Conservation (phyloP, 202 grass and related monocot genomes). For the Panicum hallii region DNA sequence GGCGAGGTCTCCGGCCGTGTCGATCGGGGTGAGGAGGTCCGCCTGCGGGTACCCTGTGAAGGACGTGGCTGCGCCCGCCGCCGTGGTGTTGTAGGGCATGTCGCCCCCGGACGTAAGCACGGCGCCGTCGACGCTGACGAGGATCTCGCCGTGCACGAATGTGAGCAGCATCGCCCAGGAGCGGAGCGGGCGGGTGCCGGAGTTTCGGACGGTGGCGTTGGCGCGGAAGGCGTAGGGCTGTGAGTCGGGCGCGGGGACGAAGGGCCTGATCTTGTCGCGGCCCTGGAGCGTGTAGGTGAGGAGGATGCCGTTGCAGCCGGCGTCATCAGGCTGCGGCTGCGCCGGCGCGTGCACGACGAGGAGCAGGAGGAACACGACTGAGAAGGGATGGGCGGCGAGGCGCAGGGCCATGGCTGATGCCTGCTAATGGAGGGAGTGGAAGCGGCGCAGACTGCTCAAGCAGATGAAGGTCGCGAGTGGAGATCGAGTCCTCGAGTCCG, state of each 20-base stretch:
- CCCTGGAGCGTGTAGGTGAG: slow-evolving; percentile 59
- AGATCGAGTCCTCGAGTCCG: too few relatives aligned
- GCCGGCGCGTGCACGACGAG: neutral
- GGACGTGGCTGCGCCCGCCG: slow-evolving; percentile 41
- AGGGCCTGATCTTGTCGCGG: slow-evolving; percentile 63
- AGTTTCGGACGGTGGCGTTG: slow-evolving; percentile 66
- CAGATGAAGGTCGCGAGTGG: too few relatives aligned
- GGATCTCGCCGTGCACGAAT: slow-evolving; percentile 70
- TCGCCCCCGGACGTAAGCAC: slow-evolving; percentile 57
- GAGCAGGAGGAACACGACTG: slow-evolving; percentile 19
- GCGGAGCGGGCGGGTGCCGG: slow-evolving; percentile 54
- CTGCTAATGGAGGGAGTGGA: too few relatives aligned
- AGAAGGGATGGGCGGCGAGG: neutral
- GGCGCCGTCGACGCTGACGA: slow-evolving; percentile 55
- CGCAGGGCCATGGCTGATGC: neutral
- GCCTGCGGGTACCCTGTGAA: slow-evolving; percentile 73
- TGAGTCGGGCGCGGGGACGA: slow-evolving; percentile 18
- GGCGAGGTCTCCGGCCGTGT: slow-evolving; percentile 62
- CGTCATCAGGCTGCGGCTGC: slow-evolving; percentile 22
- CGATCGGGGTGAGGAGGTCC: slow-evolving; percentile 79
- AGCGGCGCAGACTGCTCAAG: too few relatives aligned
- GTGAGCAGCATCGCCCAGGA: slow-evolving; percentile 59
- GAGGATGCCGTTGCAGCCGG: slow-evolving; percentile 72
- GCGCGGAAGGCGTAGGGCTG: slow-evolving; percentile 78
- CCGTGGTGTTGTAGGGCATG: slow-evolving; percentile 71